These are phyloP conservation scores for Picea abies DNA, from an alignment of 83 land plant genomes.

Conservation along the genomic window DNA sequence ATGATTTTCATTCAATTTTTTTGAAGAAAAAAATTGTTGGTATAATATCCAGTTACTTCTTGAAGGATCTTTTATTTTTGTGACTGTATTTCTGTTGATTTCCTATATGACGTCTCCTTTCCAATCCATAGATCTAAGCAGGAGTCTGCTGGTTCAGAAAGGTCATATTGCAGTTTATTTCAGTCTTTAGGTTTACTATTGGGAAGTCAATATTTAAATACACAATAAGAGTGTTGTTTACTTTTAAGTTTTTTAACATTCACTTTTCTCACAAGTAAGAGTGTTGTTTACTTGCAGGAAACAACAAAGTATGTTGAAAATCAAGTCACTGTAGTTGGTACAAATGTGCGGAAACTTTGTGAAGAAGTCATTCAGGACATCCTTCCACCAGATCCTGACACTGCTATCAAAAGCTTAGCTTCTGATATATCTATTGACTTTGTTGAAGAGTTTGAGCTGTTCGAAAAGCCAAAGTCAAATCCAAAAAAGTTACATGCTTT, in stretches of 20 bases:
- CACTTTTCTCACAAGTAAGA: not conserved
- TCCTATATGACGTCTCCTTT: not conserved
- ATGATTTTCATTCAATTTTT: not conserved
- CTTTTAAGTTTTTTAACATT: not conserved
- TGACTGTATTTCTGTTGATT: not conserved
- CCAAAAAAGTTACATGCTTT: not conserved
- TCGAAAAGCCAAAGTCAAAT: slow-evolving; percentile 11
- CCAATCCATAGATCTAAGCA: not conserved
- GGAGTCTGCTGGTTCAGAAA: not conserved
- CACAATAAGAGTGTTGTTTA: not conserved
- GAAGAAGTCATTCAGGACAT: slow-evolving; percentile 29
- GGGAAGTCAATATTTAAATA: not conserved
- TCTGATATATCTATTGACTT: slow-evolving; percentile 10
- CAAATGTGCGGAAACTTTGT: slow-evolving; percentile 29
- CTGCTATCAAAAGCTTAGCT: slow-evolving; percentile 15
- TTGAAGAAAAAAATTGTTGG: not conserved
- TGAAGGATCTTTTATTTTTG: not conserved
- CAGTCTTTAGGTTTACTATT: no score
- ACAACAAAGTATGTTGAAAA: slow-evolving; percentile 32
- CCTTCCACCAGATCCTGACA: slow-evolving; percentile 19
- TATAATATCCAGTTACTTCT: not conserved
- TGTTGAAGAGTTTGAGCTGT: slow-evolving; percentile 10
- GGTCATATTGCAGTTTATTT: not conserved
- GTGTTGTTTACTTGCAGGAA: slow-evolving; percentile 18
- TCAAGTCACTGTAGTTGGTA: slow-evolving; percentile 23